These are phyloP conservation scores for Skeletonema costatum DNA, from an alignment of 108 stramenopile species.

Conservation along the genomic window DNA sequence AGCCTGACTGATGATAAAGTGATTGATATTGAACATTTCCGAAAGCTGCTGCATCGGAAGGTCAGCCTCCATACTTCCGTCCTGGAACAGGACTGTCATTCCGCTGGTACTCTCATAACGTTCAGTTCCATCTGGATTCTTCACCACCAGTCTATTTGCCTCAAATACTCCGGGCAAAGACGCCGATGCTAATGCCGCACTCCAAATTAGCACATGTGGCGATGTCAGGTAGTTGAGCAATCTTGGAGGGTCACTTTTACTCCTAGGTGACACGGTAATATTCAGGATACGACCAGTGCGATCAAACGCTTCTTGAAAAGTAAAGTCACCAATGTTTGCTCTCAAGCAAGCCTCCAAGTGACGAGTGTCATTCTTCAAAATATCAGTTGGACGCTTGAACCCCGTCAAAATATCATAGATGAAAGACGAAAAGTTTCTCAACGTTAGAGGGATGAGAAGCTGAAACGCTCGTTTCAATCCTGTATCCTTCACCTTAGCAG, in stretches of 20 bases:
- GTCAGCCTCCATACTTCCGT: slow-evolving; percentile 59
- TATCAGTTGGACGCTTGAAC: slow-evolving; percentile 74
- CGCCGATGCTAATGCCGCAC: slow-evolving; percentile 94
- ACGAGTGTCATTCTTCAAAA: slow-evolving; percentile 92
- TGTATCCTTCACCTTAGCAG: slow-evolving; percentile 53
- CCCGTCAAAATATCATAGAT: slow-evolving; percentile 79
- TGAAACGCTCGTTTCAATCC: slow-evolving; percentile 79
- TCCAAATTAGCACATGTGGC: slow-evolving; percentile 97
- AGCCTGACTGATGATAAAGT: slow-evolving; percentile 97
- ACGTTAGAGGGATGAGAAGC: slow-evolving; percentile 67
- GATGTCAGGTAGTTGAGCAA: slow-evolving; percentile 98
- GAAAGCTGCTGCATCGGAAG: slow-evolving; percentile 97
- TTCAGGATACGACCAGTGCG: slow-evolving; percentile 97
- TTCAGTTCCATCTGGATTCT: slow-evolving; percentile 93
- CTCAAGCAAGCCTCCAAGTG: slow-evolving; percentile 85
- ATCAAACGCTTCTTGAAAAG: slow-evolving; percentile 98
- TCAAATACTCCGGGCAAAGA: slow-evolving; percentile 97
- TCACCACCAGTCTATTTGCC: slow-evolving; percentile 92
- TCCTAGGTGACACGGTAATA: slow-evolving; percentile 95
- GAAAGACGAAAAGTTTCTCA: slow-evolving; percentile 64
- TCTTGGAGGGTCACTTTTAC: slow-evolving; percentile 89
- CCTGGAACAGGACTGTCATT: slow-evolving; percentile 47
- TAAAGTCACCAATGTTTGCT: slow-evolving; percentile 91
- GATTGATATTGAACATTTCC: slow-evolving; percentile 99
- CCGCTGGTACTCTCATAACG: slow-evolving; percentile 74